Percentiles rank a stretch among this genome's conserved stretches.
phyloP scores from a whole-genome alignment of 2,329 filamentous ascomycete species.

The Elsinoe australis region DNA sequence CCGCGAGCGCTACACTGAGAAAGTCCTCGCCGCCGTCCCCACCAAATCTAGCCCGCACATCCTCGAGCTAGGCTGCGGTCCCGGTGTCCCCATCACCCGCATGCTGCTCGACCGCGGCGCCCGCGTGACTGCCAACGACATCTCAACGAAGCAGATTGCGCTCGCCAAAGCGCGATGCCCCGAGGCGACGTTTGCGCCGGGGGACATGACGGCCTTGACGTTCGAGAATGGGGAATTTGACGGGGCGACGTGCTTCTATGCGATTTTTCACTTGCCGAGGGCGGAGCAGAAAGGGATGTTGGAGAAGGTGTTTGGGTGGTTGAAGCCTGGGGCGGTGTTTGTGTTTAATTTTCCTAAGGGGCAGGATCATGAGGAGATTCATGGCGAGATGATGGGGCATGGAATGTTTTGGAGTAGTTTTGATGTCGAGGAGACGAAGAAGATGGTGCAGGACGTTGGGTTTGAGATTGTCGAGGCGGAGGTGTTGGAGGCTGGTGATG shows the following conservation, averaged over 20 bases:
- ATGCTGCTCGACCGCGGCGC: slow-evolving; percentile 24
- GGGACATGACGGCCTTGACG: slow-evolving; percentile 24
- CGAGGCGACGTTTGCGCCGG: slow-evolving; percentile 17
- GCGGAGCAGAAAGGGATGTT: slow-evolving; percentile 23
- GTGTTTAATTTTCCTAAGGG: slow-evolving; percentile 23
- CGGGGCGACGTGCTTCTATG: slow-evolving; percentile 23
- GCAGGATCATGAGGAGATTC: slow-evolving; percentile 25
- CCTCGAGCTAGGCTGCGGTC: slow-evolving; percentile 38
- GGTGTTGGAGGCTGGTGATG: slow-evolving; percentile 22
- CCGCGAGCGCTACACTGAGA: slow-evolving; percentile 30
- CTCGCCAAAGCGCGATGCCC: slow-evolving; percentile 23
- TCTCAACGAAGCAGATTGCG: slow-evolving; percentile 22
- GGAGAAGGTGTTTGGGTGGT: slow-evolving; percentile 21
- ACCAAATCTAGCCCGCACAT: slow-evolving; percentile 21
- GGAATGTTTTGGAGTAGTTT: slow-evolving; percentile 28
- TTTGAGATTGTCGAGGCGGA: slow-evolving; percentile 26
- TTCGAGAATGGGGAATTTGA: slow-evolving; percentile 20
- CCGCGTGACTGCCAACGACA: slow-evolving; percentile 24
- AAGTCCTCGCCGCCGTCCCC: slow-evolving; percentile 25
- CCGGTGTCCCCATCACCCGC: slow-evolving; percentile 30
- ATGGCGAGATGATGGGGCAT: slow-evolving; percentile 24
- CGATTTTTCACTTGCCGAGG: slow-evolving; percentile 26
- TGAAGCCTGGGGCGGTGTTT: slow-evolving; percentile 22
- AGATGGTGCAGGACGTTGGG: slow-evolving; percentile 32
- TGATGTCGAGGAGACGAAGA: slow-evolving; percentile 30